phyloP scores from a whole-genome alignment of 305 asterid species.

The Coffea humblotiana region DNA sequence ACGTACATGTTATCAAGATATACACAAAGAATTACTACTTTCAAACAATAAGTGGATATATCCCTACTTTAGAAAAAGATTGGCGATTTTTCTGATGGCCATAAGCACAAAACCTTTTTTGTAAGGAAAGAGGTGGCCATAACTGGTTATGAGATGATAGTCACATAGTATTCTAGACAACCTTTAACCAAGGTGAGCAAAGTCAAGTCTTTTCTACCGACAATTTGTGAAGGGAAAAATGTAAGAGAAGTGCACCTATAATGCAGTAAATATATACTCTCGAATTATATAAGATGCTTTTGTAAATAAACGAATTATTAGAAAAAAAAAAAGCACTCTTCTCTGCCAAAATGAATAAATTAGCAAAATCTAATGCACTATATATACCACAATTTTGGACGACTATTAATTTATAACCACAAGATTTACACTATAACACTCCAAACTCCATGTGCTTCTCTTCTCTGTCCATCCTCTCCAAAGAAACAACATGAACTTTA shows the following conservation, averaged over 20 bases:
- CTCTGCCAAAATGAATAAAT: neutral
- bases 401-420: neutral
- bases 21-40: neutral
- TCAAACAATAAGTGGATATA: neutral
- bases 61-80: neutral
- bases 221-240: neutral
- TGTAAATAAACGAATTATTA: neutral
- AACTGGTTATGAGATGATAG: neutral
- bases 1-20: neutral
- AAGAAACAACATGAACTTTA: neutral
- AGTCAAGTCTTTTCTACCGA: constrained; percentile 8
- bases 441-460: constrained; percentile 3
- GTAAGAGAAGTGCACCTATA: neutral
- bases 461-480: neutral
- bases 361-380: neutral
- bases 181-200: neutral
- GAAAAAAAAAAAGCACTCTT: neutral
- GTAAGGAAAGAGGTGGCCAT: neutral
- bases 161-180: neutral
- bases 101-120: neutral
- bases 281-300: neutral
- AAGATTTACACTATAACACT: neutral
- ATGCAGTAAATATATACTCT: neutral
- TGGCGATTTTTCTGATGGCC: neutral
- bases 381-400: neutral